These are phyloP conservation scores for Gryganskiella cystojenkinii DNA, from an alignment of 192 early-diverging fungal genomes.

Conservation along the genomic window DNA sequence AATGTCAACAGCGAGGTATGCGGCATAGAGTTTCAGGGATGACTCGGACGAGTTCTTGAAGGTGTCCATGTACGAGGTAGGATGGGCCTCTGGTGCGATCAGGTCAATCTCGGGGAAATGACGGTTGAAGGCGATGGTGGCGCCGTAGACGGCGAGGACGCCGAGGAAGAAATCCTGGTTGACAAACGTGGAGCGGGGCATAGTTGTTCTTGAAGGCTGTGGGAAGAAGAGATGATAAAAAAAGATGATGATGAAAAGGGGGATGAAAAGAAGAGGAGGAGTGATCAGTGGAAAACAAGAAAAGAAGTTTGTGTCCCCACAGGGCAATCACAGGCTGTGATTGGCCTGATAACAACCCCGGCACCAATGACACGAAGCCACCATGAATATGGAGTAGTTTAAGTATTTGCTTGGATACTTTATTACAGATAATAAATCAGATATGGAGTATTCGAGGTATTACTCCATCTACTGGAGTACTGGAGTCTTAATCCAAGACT, in stretches of 20 bases:
- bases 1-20: constrained; percentile 26
- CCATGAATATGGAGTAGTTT: no score
- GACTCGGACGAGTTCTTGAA: constrained; percentile 20
- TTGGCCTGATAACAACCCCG: background rate
- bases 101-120: constrained; percentile 41
- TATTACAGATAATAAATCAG: no score
- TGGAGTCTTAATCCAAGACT: no score
- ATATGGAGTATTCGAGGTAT: no score
- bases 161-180: constrained; percentile 42
- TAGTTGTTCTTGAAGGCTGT: constrained; percentile 3
- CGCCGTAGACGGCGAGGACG: constrained; percentile 33
- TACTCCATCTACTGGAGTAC: no score
- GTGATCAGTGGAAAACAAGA: constrained; percentile 3
- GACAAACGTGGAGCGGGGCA: constrained; percentile 41
- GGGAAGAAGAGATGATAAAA: background rate
- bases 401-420: no score
- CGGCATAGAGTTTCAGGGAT: constrained; percentile 17
- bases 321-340: background rate
- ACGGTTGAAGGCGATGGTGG: constrained; percentile 39
- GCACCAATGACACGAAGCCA: background rate
- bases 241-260: background rate
- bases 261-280: constrained; percentile 1
- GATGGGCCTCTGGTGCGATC: constrained; percentile 34
- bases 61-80: constrained; percentile 29
- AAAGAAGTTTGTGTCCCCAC: background rate